Base-by-base conservation (phyloP, 331 rosid species). In the Telfairia occidentalis region DNA sequence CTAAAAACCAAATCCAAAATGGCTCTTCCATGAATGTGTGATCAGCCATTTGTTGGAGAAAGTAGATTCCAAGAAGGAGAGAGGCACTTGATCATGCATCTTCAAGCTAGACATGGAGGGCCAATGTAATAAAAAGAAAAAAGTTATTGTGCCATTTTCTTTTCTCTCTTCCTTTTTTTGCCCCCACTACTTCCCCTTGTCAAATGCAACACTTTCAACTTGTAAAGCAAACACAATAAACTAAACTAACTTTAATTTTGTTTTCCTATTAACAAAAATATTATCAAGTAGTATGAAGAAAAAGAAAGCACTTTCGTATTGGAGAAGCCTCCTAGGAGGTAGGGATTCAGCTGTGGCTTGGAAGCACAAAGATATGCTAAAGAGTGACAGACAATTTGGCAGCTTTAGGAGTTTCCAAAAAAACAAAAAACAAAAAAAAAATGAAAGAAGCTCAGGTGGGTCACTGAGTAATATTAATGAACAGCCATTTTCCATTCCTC, bases 251-350 rank as follows among this genome's bases (percentile, higher is more conserved):
- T 90, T 88, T 85, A 84, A 34, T 23, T 23, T 43, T 11, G 16
- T 78, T 60, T 86, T 85, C 79, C 78, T 70, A 84, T 81, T 61
- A 83, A 84, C 84, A 84, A 83, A 86, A 86, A n/a, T n/a, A n/a
- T 74, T 8, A 42, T 69, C 2, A 69, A 29, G 12, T n/a, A 8
- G 5, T 1, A 28, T 4, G 9, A 40, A 21, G 3, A 18, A 42
- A 69, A 69, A 26, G 58, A 16, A 65, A 85, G 74, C 78, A 84
- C 96, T 91, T 91, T 89, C 88, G 89, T 89, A 86, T 77, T 66
- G 83, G 75, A 78, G 87, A 89, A 89, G 96, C 86, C 87, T 83
- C 89, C 93, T 89, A 84, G 90, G 92, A 88, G 87, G 85, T 84
- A 82, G 89, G 93, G 81, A 85, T 84, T 90, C 81, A 79, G 30